Base-by-base conservation (phyloP, 2,329 filamentous ascomycete genomes). In the Aspergillus carbonarius region DNA sequence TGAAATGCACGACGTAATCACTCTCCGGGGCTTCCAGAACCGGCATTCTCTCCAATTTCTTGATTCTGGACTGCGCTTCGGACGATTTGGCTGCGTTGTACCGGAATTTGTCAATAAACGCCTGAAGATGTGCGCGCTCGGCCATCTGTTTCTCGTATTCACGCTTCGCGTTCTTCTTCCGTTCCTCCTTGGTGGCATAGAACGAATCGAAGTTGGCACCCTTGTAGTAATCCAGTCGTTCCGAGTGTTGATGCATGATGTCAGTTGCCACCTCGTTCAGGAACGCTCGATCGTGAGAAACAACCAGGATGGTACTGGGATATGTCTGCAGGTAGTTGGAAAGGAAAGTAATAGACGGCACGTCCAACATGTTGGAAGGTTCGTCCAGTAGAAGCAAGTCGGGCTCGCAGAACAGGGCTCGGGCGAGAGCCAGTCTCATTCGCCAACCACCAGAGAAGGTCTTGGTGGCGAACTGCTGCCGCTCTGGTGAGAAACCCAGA, bases 391-490 rank as follows among this genome's bases (percentile, higher is more conserved):
- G 84, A 60, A 99, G 80, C 54, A 99, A 82, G 78, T 99, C 95
- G 44, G 95, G 95, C 75, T 99, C 95, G 80, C 95, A 99, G 82
- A 99, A 99, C 35, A 99, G 85, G 13, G 95, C 95, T 83, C 95
- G 84, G 12, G 95, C 95, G 62, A 99, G 84, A 13, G 95, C 95
- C 70, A 99, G 81, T 82, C 95, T 89, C 95, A 99, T 99, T 78
- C 95, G 88, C 95, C 95, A 99, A 89, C 95, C 95, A 84, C 95
- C 95, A 54, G 95, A 99, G 80, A 99, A 99, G 5, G 93, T 98
- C 83, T 91, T 98, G 55, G 95, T 99, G 15, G 95, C 89, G 72
- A 85, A 92, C 68, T 96, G 90, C 73, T 99, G 95, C 64, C 92
- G 85, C 76, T 98, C 95, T 18, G 91, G 76, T 0, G 95, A 98